These are phyloP conservation scores for Vitis hybrid DNA, from an alignment of 177 flowering plant species.

Conservation along the genomic window DNA sequence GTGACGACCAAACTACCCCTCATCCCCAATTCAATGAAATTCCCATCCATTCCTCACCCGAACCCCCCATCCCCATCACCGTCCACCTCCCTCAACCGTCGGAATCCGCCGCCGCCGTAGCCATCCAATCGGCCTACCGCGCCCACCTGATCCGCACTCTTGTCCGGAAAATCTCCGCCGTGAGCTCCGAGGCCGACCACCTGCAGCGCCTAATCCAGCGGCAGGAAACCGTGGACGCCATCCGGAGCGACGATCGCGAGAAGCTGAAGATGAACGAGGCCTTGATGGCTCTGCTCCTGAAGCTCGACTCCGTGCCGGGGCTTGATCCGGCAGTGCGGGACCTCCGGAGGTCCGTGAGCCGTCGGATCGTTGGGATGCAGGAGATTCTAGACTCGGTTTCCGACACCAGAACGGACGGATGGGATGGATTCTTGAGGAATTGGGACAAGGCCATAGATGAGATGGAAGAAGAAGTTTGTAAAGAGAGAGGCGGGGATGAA, in stretches of 20 bases:
- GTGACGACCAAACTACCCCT: conserved; percentile 37
- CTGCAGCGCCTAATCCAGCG: conserved; percentile 55
- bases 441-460: conserved; percentile 59
- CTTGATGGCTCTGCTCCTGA: conserved; percentile 64
- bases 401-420: conserved; percentile 24
- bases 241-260: conserved; percentile 58
- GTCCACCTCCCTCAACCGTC: conserved; percentile 17
- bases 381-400: conserved; percentile 72
- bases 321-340: conserved; percentile 65
- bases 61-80: conserved; percentile 23
- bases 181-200: conserved; percentile 44
- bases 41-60: conserved; percentile 16
- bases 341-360: conserved; percentile 68
- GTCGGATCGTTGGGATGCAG: conserved; percentile 77
- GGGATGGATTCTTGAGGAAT: conserved; percentile 29
- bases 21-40: conserved; percentile 12
- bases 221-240: conserved; percentile 74
- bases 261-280: conserved; percentile 68
- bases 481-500: conserved; percentile 54
- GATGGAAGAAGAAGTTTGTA: conserved; percentile 52
- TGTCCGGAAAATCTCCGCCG: conserved; percentile 45
- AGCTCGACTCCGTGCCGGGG: conserved; percentile 78
- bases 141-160: conserved; percentile 51
- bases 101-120: conserved; percentile 42
- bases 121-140: conserved; percentile 76